phyloP scores from a whole-genome alignment of 73 alveolate species.

The Stentor coeruleus region DNA sequence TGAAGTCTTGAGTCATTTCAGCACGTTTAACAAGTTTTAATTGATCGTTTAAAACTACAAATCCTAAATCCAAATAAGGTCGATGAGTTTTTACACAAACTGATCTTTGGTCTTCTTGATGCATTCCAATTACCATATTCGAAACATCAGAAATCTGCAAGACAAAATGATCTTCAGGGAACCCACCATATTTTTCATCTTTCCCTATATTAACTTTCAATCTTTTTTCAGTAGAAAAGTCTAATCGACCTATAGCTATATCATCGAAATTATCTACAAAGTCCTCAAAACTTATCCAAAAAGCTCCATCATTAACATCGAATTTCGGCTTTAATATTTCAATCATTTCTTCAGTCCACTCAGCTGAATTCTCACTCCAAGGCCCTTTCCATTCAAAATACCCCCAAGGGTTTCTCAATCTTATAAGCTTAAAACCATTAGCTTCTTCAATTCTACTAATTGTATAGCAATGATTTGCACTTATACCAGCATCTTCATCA shows the following conservation, averaged over 20 bases:
- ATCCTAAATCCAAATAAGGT: too few species aligned
- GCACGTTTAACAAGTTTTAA: too few species aligned
- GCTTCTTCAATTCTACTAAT: constrained; percentile 85
- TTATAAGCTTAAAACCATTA: constrained; percentile 58
- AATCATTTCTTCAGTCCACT: constrained; percentile 38
- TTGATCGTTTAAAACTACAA: too few species aligned
- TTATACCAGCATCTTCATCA: constrained; percentile 75
- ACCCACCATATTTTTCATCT: constrained; percentile 70
- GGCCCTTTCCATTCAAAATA: constrained; percentile 79
- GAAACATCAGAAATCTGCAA: too few species aligned
- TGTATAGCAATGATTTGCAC: constrained; percentile 75
- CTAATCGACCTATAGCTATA: constrained; percentile 41
- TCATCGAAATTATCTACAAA: constrained; percentile 70
- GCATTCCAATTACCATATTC: too few species aligned
- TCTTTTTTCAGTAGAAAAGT: constrained; percentile 83
- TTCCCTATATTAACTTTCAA: constrained; percentile 79
- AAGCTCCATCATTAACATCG: constrained; percentile 95
- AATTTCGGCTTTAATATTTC: constrained; percentile 67
- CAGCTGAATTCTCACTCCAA: constrained; percentile 72
- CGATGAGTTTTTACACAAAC: too few species aligned
- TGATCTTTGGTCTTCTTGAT: too few species aligned
- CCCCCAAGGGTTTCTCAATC: constrained; percentile 94
- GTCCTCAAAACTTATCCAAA: constrained; percentile 89
- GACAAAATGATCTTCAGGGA: constrained; percentile 36
- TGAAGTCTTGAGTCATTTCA: too few species aligned